These are phyloP conservation scores for Salix viminalis DNA, from an alignment of 345 rosid species.

Conservation along the genomic window DNA sequence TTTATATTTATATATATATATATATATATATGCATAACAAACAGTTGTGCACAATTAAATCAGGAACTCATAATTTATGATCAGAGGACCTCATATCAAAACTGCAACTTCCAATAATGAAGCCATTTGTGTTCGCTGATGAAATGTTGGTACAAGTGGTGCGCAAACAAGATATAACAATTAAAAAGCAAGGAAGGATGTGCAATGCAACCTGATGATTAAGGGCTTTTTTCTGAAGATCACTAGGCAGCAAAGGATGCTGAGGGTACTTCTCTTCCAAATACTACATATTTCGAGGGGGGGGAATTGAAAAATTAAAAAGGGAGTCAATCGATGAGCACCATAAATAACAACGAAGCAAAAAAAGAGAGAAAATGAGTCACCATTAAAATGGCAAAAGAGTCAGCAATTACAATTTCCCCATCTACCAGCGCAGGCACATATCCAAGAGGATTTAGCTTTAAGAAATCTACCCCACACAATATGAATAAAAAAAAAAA, in stretches of 20 bases:
- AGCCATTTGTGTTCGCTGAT: no score
- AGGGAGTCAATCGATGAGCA: neutral
- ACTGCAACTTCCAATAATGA: no score
- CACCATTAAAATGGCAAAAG: constrained; percentile 70
- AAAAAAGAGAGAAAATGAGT: neutral
- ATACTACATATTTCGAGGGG: constrained; percentile 35
- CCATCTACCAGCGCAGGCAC: constrained; percentile 80
- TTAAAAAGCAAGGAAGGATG: neutral
- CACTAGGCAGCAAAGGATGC: constrained; percentile 56
- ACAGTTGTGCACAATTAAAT: neutral
- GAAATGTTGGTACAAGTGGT: neutral
- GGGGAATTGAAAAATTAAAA: neutral
- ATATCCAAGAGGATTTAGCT: constrained; percentile 75
- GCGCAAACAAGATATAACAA: neutral
- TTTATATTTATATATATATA: no score
- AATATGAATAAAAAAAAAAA: neutral
- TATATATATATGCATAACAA: neutral
- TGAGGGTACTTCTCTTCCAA: constrained; percentile 83
- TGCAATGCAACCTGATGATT: constrained; percentile 52
- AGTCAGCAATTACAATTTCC: constrained; percentile 57
- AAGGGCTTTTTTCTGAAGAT: constrained; percentile 54
- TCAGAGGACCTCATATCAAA: no score
- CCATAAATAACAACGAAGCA: neutral
- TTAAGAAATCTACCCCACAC: constrained; percentile 48
- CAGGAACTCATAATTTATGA: no score